These are phyloP conservation scores for Syncephalis plumigaleata DNA, from an alignment of 371 early-diverging fungal species.

Conservation along the genomic window DNA sequence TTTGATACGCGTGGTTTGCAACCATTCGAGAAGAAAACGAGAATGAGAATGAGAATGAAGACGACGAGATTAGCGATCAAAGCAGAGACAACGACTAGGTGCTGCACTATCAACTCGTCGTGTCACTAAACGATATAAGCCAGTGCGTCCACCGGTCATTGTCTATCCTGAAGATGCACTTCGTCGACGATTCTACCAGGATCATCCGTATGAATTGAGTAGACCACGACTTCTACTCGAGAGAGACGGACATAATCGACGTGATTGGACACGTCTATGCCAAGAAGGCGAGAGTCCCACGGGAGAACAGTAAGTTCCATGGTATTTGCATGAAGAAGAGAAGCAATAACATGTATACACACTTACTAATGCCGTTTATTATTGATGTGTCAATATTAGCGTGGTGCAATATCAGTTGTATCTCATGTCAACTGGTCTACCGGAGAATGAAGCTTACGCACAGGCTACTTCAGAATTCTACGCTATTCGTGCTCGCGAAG, in stretches of 20 bases:
- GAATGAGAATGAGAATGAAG: neutral
- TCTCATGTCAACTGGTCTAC: conserved; percentile 42
- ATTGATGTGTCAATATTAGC: conserved; percentile 12
- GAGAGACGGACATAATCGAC: conserved; percentile 21
- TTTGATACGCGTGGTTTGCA: conserved; percentile 12
- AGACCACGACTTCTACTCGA: conserved; percentile 48
- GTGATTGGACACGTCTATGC: conserved; percentile 18
- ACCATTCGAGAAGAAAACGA: conserved; percentile 10
- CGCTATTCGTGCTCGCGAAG: conserved; percentile 48
- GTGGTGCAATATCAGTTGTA: conserved; percentile 61
- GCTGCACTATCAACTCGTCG: conserved; percentile 33
- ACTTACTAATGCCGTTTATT: neutral
- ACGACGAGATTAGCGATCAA: conserved; percentile 1
- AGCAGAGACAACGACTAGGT: conserved; percentile 8
- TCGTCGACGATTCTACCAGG: conserved; percentile 62
- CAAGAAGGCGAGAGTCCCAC: neutral
- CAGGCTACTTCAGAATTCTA: conserved; percentile 53
- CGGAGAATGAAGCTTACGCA: conserved; percentile 55
- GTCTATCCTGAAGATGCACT: conserved; percentile 78
- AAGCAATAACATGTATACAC: too few relatives aligned
- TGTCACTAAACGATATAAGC: conserved; percentile 13
- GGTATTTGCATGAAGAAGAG: too few relatives aligned
- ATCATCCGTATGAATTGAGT: conserved; percentile 74
- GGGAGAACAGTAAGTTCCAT: conserved; percentile 18
- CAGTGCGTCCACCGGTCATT: conserved; percentile 42